Conservation (phyloP, 2,329 filamentous ascomycete genomes). For the Penicillium aurantiogriseum region DNA sequence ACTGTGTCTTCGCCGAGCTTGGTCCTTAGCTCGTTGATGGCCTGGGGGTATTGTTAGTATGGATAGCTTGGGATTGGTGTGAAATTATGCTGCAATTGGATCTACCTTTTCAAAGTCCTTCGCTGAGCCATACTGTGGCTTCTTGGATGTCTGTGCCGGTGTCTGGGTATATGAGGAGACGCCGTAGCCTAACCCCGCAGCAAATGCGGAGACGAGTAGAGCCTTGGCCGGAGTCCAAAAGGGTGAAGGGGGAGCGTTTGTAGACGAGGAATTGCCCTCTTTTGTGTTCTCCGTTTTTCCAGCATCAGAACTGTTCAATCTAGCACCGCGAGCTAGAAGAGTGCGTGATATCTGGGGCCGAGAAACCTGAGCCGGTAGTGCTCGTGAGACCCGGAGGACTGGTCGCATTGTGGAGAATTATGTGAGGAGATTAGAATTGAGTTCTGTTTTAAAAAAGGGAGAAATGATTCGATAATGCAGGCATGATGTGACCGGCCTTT, state of each 20-base stretch:
- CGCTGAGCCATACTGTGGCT: conserved; percentile 39
- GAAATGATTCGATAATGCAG: not conserved
- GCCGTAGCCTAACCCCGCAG: conserved; percentile 53
- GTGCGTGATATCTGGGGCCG: conserved; percentile 18
- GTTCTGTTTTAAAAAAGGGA: not conserved
- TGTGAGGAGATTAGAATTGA: not conserved
- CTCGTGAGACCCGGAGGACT: conserved; percentile 21
- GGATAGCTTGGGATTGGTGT: not conserved
- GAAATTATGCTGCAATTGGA: not conserved
- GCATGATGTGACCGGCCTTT: conserved; percentile 8
- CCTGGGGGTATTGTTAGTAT: conserved; percentile 38
- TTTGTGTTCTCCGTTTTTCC: not conserved
- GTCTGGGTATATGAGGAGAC: conserved; percentile 46
- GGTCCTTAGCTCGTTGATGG: conserved; percentile 54
- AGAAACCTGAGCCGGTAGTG: conserved; percentile 28
- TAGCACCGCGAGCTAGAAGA: conserved; percentile 10
- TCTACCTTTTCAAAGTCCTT: conserved; percentile 42
- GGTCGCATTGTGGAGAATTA: conserved; percentile 24
- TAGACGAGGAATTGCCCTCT: conserved; percentile 15
- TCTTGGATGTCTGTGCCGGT: conserved; percentile 17
- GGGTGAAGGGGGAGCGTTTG: conserved; percentile 7
- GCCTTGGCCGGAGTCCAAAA: conserved; percentile 51
- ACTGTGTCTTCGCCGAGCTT: conserved; percentile 59
- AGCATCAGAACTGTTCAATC: conserved; percentile 21
- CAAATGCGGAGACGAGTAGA: conserved; percentile 50